Percentiles rank a stretch among this genome's conserved stretches.
These are phyloP conservation scores for Echeveria elegans DNA, from an alignment of 164 flowering plant genomes.

Conservation along the genomic window DNA sequence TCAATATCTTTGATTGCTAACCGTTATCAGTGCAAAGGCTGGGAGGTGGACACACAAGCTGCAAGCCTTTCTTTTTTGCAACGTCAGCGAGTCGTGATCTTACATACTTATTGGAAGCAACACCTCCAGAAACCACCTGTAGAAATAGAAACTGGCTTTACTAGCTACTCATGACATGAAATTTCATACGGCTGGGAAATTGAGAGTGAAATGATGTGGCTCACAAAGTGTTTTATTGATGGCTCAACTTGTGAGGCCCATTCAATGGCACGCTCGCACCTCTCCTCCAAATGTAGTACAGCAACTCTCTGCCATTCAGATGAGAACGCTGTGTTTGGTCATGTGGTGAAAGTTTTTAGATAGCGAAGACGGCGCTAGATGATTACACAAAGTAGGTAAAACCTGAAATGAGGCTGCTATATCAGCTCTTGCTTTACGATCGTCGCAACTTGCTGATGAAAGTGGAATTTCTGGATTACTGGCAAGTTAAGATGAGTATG, in stretches of 20 bases:
- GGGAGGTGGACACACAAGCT: slow-evolving; percentile 95
- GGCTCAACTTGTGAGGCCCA: slow-evolving; percentile 91
- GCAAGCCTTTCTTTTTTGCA: slow-evolving; percentile 44
- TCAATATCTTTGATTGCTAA: slow-evolving; percentile 15
- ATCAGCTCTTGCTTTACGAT: slow-evolving; percentile 73
- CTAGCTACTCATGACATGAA: background rate
- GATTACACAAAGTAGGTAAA: background rate
- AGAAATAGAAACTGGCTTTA: background rate
- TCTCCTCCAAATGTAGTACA: slow-evolving; percentile 88
- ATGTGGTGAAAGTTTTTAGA: background rate
- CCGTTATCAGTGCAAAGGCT: slow-evolving; percentile 96
- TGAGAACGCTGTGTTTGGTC: background rate
- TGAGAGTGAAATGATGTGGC: background rate
- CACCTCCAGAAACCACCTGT: slow-evolving; percentile 97
- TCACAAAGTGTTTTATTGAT: slow-evolving; percentile 61
- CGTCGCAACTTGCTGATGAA: slow-evolving; percentile 47
- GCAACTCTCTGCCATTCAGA: slow-evolving; percentile 65
- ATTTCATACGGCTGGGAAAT: background rate
- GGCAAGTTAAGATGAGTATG: slow-evolving; percentile 14
- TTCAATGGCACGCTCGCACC: slow-evolving; percentile 83
- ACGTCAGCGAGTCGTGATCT: slow-evolving; percentile 60
- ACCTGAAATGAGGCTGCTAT: slow-evolving; percentile 99
- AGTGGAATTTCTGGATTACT: slow-evolving; percentile 60
- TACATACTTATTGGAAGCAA: slow-evolving; percentile 89
- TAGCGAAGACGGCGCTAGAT: background rate